Conservation (phyloP, 1,284 basidiomycete species). For the Schizopora paradoxa region DNA sequence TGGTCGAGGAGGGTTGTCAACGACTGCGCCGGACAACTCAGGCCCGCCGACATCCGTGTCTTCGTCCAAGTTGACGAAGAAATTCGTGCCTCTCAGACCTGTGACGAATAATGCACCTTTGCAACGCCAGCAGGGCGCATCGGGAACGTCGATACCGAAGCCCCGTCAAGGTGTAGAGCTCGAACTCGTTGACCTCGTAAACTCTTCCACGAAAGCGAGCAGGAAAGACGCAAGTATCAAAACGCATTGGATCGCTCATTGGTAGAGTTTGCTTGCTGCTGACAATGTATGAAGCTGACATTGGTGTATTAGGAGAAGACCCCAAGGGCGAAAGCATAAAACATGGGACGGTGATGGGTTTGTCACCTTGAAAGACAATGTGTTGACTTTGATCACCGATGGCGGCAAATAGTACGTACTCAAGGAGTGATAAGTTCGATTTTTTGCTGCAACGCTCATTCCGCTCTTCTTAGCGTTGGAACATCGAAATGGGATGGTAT, state of each 20-base stretch:
- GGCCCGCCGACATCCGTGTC: constrained; percentile 20
- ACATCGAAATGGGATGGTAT: constrained; percentile 57
- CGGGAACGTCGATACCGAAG: constrained; percentile 15
- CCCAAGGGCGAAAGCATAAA: constrained; percentile 77
- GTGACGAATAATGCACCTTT: constrained; percentile 28
- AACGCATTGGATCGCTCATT: constrained; percentile 64
- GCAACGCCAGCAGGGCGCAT: constrained; percentile 22
- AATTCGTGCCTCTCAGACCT: constrained; percentile 40
- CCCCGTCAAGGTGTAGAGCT: constrained; percentile 30
- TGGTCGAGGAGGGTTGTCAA: constrained; percentile 28
- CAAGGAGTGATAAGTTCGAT: neutral
- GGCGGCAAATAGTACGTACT: constrained; percentile 61
- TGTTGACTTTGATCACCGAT: constrained; percentile 60
- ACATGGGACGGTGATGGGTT: constrained; percentile 84
- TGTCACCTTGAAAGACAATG: constrained; percentile 45
- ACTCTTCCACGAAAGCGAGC: constrained; percentile 8
- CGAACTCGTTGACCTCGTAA: constrained; percentile 36
- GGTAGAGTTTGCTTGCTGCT: constrained; percentile 35
- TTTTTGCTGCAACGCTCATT: constrained; percentile 3
- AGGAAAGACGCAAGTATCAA: constrained; percentile 9
- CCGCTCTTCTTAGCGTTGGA: constrained; percentile 45
- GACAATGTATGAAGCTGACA: constrained; percentile 9
- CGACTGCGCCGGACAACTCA: constrained; percentile 19
- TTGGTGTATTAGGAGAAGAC: constrained; percentile 55
- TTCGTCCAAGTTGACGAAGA: constrained; percentile 31